phyloP scores from a whole-genome alignment of 805 yeast genomes.

The Nakazawaea molendinolei region DNA sequence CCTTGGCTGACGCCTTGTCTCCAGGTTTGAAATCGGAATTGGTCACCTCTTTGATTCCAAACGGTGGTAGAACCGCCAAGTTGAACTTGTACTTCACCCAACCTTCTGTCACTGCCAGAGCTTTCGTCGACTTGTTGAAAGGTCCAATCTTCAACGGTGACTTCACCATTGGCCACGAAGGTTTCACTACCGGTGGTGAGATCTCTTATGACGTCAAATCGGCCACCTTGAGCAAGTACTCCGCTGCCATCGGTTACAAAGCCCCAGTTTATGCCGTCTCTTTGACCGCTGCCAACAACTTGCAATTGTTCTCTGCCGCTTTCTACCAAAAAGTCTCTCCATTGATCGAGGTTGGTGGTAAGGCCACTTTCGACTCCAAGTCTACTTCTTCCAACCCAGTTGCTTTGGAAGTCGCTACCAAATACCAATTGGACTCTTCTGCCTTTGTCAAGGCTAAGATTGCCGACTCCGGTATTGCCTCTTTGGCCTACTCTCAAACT shows the following conservation, averaged over 20 bases:
- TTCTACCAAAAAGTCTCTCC: conserved; percentile 95
- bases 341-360: conserved; percentile 93
- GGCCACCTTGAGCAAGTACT: conserved; percentile 90
- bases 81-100: conserved; percentile 87
- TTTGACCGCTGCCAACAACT: conserved; percentile 77
- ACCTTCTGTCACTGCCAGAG: conserved; percentile 89
- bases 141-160: conserved; percentile 96
- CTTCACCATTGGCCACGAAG: conserved; percentile 90
- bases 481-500: conserved; percentile 89
- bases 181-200: conserved; percentile 95
- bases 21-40: conserved; percentile 94
- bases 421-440: conserved; percentile 81
- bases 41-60: conserved; percentile 83
- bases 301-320: conserved; percentile 87
- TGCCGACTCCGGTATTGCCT: conserved; percentile 92
- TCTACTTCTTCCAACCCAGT: conserved; percentile 71
- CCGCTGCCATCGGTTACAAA: conserved; percentile 90
- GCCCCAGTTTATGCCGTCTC: conserved; percentile 84
- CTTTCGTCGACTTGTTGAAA: conserved; percentile 89
- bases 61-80: conserved; percentile 70
- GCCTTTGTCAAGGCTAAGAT: conserved; percentile 95
- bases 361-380: conserved; percentile 90
- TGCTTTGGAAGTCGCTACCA: conserved; percentile 92
- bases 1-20: conserved; percentile 83
- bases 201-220: conserved; percentile 91